Evolutionary conservation across 805 yeast species (phyloP).

Genomic region (Wickerhamomyces bisporus): DNA sequence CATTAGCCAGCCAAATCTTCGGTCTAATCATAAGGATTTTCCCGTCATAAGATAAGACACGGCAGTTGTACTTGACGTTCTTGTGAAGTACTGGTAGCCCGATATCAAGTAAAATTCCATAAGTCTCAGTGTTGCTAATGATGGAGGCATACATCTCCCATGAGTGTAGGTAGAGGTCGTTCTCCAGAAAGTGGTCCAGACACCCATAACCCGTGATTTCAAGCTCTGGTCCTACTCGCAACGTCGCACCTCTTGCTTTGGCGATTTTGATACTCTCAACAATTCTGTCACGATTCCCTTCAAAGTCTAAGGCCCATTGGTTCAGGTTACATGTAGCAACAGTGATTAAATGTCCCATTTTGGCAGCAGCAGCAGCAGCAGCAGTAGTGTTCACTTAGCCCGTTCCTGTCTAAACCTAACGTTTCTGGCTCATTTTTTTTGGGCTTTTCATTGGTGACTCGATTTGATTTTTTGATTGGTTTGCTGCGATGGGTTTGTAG

Average conservation of each 20-base stretch:
- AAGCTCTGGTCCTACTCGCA: constrained; percentile 95
- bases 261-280: constrained; percentile 75
- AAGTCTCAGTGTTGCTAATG: constrained; percentile 57
- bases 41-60: constrained; percentile 77
- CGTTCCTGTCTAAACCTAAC: too few species aligned
- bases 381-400: too few species aligned
- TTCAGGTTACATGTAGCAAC: constrained; percentile 91
- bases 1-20: constrained; percentile 89
- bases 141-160: constrained; percentile 94
- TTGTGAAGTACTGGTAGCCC: constrained; percentile 94
- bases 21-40: constrained; percentile 84
- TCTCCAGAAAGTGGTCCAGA: constrained; percentile 88
- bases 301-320: constrained; percentile 99
- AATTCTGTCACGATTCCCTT: constrained; percentile 92
- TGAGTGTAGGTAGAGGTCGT: constrained; percentile 80
- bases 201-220: constrained; percentile 95
- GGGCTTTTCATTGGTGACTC: too few species aligned
- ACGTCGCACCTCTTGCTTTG: constrained; percentile 64
- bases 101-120: constrained; percentile 77
- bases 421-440: too few species aligned
- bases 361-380: too few species aligned
- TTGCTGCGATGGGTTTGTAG: too few species aligned
- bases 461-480: too few species aligned
- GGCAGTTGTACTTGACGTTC: constrained; percentile 85
- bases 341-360: constrained; percentile 84